Conservation (phyloP, 2,329 filamentous ascomycete genomes). For the Sodiomyces alkalinus region DNA sequence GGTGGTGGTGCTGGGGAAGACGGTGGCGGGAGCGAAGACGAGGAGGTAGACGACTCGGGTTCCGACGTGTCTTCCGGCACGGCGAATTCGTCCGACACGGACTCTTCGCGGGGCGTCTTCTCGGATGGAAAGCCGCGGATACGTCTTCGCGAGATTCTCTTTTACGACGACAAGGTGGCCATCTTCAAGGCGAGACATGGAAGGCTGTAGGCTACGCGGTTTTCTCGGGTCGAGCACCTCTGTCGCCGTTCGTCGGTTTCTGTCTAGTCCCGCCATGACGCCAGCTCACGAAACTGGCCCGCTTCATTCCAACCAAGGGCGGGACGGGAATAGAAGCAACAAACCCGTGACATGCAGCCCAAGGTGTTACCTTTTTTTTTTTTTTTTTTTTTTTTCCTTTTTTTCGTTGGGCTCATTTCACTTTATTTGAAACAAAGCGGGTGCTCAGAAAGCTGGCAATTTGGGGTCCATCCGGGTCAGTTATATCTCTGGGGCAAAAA, state of each 20-base stretch:
- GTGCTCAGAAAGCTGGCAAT: too few species aligned
- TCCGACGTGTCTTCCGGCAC: slow-evolving; percentile 6
- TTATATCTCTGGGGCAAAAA: too few species aligned
- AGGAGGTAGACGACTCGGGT: slow-evolving; percentile 14
- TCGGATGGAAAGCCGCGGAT: slow-evolving; percentile 29
- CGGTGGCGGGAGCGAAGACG: slow-evolving; percentile 20
- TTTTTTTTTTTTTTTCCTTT: not conserved
- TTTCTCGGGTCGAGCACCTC: too few species aligned
- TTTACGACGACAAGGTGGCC: slow-evolving; percentile 71
- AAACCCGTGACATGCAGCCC: not conserved
- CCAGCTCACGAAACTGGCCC: too few species aligned
- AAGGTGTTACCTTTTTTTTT: not conserved
- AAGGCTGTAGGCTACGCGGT: slow-evolving; percentile 18
- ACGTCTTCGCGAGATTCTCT: slow-evolving; percentile 61
- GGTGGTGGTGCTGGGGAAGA: slow-evolving; percentile 17
- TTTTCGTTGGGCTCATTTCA: not conserved
- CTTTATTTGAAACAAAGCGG: too few species aligned
- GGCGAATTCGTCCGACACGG: slow-evolving; percentile 25
- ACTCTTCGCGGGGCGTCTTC: slow-evolving; percentile 33
- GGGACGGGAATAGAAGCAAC: too few species aligned
- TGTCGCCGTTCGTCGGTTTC: too few species aligned
- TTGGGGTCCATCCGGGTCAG: too few species aligned
- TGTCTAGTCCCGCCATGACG: too few species aligned
- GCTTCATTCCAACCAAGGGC: too few species aligned
- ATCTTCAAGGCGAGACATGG: slow-evolving; percentile 66